Conservation (phyloP, 192 early-diverging fungal genomes). For the Piromyces sp. region DNA sequence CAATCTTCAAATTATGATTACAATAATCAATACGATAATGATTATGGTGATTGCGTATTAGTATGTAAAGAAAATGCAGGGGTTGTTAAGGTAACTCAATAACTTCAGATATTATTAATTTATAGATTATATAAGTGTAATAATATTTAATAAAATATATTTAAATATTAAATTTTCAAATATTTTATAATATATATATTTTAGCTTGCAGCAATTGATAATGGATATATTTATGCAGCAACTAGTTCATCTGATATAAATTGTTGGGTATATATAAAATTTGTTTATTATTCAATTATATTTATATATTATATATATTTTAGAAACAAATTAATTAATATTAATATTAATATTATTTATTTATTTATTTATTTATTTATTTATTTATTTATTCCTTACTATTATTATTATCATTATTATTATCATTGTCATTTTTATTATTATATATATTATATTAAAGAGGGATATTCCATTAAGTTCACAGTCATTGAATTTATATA, state of each 20-base stretch:
- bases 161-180: too few relatives aligned
- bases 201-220: constrained; percentile 62
- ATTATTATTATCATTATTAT: background rate
- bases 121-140: too few relatives aligned
- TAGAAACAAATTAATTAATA: too few relatives aligned
- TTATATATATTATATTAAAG: constrained; percentile 4
- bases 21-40: constrained; percentile 14
- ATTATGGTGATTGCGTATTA: constrained; percentile 58
- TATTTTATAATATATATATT: background rate
- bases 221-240: constrained; percentile 81
- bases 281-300: too few relatives aligned
- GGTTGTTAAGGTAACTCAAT: constrained; percentile 47
- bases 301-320: too few relatives aligned
- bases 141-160: too few relatives aligned
- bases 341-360: too few relatives aligned
- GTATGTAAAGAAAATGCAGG: constrained; percentile 71
- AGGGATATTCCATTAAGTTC: constrained; percentile 42
- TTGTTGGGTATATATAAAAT: constrained; percentile 50
- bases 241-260: constrained; percentile 67
- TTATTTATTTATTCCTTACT: constrained; percentile 6
- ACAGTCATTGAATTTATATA: constrained; percentile 8
- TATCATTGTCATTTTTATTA: background rate
- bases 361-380: too few relatives aligned
- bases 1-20: constrained; percentile 6
- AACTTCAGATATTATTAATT: too few relatives aligned